Evolutionary conservation across 2,329 filamentous ascomycete species (phyloP).

Genomic region (Aspergillus niger): DNA sequence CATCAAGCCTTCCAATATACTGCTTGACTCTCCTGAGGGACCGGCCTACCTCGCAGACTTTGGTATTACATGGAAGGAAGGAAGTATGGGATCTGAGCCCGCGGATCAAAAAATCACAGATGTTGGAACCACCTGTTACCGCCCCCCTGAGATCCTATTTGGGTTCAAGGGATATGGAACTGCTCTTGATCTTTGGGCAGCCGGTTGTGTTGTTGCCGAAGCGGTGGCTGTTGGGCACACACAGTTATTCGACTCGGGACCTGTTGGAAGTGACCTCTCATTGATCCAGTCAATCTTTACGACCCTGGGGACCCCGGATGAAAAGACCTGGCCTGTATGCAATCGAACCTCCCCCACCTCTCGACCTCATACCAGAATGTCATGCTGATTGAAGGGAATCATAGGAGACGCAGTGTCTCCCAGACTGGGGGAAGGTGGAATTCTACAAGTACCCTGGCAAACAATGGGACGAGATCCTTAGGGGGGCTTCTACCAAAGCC

Average conservation of each 20-base stretch:
- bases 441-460: constrained; percentile 73
- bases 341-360: background rate
- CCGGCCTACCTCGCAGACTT: constrained; percentile 86
- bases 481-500: constrained; percentile 59
- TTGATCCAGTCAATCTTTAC: constrained; percentile 91
- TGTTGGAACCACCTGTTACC: constrained; percentile 88
- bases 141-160: constrained; percentile 87
- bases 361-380: background rate
- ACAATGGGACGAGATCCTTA: constrained; percentile 71
- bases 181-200: constrained; percentile 84
- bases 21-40: constrained; percentile 67
- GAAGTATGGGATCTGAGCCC: constrained; percentile 61
- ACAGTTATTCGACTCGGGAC: constrained; percentile 81
- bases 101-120: constrained; percentile 76
- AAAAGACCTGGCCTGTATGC: constrained; percentile 76
- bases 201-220: constrained; percentile 82
- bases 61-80: constrained; percentile 81
- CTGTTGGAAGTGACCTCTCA: constrained; percentile 87
- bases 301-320: constrained; percentile 81
- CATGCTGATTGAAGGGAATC: background rate
- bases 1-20: constrained; percentile 87
- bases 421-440: constrained; percentile 83
- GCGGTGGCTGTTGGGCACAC: constrained; percentile 57
- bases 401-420: constrained; percentile 56
- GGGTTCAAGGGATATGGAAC: constrained; percentile 72